A percentile compares a stretch with the other conserved stretches of the same genome.
Evolutionary conservation across 352 stramenopile species (phyloP).

Genomic region (Phytopythium cucurbitacearum): DNA sequence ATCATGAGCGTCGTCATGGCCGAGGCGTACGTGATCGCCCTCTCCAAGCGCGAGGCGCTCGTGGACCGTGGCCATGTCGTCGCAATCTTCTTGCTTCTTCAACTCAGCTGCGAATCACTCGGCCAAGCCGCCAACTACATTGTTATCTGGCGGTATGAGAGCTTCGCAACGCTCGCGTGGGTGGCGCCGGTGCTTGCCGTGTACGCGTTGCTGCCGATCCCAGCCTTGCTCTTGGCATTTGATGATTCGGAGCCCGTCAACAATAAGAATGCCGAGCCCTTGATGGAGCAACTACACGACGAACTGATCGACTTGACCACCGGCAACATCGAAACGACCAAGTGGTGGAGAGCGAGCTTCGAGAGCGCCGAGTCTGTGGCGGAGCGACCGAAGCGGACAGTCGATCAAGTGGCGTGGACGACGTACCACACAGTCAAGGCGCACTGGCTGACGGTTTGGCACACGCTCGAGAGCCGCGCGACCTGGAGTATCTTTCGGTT

Average conservation of each 20-base stretch:
- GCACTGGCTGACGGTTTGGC: slow-evolving; percentile 31
- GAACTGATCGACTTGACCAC: slow-evolving; percentile 13
- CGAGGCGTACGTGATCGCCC: slow-evolving; percentile 40
- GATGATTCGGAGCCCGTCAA: slow-evolving; percentile 26
- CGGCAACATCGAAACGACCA: slow-evolving; percentile 9
- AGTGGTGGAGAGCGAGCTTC: slow-evolving; percentile 15
- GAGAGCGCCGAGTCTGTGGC: slow-evolving; percentile 12
- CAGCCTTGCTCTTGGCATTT: slow-evolving; percentile 28
- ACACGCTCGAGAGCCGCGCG: slow-evolving; percentile 23
- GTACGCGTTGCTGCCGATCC: slow-evolving; percentile 34
- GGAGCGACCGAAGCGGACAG: slow-evolving; percentile 14
- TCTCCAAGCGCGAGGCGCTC: slow-evolving; percentile 27
- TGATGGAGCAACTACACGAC: too few relatives aligned
- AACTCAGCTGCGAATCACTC: slow-evolving; percentile 30
- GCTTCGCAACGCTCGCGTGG: slow-evolving; percentile 15
- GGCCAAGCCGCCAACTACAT: slow-evolving; percentile 25
- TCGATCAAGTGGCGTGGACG: too few relatives aligned
- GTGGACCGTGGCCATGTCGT: slow-evolving; percentile 25
- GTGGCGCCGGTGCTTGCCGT: slow-evolving; percentile 29
- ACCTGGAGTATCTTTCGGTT: slow-evolving; percentile 34
- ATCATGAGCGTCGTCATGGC: slow-evolving; percentile 36
- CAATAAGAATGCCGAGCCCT: slow-evolving; percentile 14
- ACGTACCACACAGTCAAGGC: slow-evolving; percentile 7
- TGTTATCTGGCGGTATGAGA: slow-evolving; percentile 23
- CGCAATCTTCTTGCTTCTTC: slow-evolving; percentile 24